phyloP scores from a whole-genome alignment of 345 rosid genomes.

The Pistacia vera region DNA sequence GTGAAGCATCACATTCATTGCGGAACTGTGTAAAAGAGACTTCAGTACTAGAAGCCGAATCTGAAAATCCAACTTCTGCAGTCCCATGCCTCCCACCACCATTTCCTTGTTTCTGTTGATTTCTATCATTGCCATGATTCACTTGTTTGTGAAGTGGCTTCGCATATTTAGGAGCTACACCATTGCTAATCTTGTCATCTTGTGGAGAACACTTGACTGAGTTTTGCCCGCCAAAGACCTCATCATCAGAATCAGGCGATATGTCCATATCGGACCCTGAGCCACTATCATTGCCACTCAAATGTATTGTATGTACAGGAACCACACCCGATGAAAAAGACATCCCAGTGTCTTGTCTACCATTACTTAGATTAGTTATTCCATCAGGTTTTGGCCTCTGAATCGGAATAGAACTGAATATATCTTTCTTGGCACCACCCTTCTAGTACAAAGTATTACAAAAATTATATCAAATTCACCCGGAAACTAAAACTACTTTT shows the following conservation, averaged over 20 bases:
- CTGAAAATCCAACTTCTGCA: constrained; percentile 49
- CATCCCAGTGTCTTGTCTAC: constrained; percentile 34
- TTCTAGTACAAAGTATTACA: constrained; percentile 29
- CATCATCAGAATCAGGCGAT: constrained; percentile 67
- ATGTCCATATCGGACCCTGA: constrained; percentile 71
- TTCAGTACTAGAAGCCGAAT: constrained; percentile 71
- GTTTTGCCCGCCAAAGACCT: constrained; percentile 35
- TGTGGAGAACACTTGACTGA: constrained; percentile 60
- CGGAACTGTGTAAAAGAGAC: constrained; percentile 46
- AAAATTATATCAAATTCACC: constrained; percentile 11
- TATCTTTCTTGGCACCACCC: constrained; percentile 24
- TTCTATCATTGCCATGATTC: constrained; percentile 31
- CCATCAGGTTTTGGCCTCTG: constrained; percentile 34
- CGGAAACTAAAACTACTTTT: neutral
- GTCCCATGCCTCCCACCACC: constrained; percentile 31
- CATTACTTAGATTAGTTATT: constrained; percentile 33
- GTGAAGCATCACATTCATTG: constrained; percentile 38
- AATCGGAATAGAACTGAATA: constrained; percentile 33
- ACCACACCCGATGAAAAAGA: constrained; percentile 48
- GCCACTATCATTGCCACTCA: constrained; percentile 35
- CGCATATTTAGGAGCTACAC: constrained; percentile 21
- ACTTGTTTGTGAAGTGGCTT: constrained; percentile 25
- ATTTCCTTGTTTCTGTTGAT: constrained; percentile 12
- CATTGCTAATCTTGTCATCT: constrained; percentile 42
- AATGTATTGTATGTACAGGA: constrained; percentile 31